Evolutionary conservation across 129 eudicot species (phyloP).

Genomic region (Flaveria robusta): DNA sequence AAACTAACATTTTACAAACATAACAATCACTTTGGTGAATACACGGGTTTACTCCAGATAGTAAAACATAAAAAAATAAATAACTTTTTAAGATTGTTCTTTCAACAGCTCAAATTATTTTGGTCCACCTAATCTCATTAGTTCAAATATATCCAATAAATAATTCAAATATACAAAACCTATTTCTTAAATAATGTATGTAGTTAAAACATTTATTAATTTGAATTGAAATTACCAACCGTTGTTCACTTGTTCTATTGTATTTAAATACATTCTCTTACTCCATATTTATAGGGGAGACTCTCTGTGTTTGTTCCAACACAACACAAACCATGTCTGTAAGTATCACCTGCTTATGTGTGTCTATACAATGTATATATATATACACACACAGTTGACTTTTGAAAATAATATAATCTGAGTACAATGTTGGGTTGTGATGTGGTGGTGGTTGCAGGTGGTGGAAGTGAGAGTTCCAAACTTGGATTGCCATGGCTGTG

Average conservation of each 20-base stretch:
- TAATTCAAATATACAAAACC: neutral
- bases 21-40: too few relatives aligned
- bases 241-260: neutral
- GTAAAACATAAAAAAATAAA: too few relatives aligned
- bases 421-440: neutral
- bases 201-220: neutral
- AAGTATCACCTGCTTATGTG: conserved; percentile 25
- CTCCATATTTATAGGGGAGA: neutral
- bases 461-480: conserved; percentile 81
- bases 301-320: neutral
- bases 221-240: neutral
- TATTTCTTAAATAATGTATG: neutral
- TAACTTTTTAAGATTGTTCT: too few relatives aligned
- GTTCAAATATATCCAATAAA: neutral
- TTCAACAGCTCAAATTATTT: neutral
- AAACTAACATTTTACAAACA: too few relatives aligned
- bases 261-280: neutral
- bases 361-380: too few relatives aligned
- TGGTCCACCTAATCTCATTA: neutral
- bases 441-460: conserved; percentile 42
- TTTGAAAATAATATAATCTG: neutral
- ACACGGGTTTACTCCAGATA: too few relatives aligned
- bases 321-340: conserved; percentile 44
- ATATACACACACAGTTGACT: neutral
- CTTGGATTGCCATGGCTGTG: conserved; percentile 64